Percentiles rank a stretch among this genome's conserved stretches.
These are phyloP conservation scores for Penicillium taxi DNA, from an alignment of 495 filamentous ascomycete species.

Conservation along the genomic window DNA sequence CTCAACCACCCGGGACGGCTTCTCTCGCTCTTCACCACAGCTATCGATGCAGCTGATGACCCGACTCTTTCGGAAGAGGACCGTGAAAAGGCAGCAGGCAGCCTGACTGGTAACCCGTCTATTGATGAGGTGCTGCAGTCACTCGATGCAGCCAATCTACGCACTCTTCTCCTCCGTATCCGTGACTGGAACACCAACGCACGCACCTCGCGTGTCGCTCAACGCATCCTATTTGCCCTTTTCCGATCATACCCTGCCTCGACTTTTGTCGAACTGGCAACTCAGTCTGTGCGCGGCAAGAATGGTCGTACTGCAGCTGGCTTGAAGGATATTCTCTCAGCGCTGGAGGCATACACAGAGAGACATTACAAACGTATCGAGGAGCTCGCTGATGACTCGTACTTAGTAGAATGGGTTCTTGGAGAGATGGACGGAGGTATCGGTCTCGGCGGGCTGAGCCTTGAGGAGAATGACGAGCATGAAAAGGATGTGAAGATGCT, in stretches of 20 bases:
- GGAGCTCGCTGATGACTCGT: conserved; percentile 88
- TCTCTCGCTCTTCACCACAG: conserved; percentile 70
- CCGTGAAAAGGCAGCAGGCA: conserved; percentile 22
- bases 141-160: conserved; percentile 78
- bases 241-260: conserved; percentile 69
- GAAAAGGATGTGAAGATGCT: conserved; percentile 43
- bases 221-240: conserved; percentile 73
- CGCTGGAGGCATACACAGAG: conserved; percentile 78
- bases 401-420: conserved; percentile 85
- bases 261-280: conserved; percentile 58
- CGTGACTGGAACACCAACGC: conserved; percentile 97
- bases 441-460: conserved; percentile 31
- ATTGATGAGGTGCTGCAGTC: conserved; percentile 77
- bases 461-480: conserved; percentile 23
- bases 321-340: conserved; percentile 75
- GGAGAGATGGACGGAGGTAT: conserved; percentile 78
- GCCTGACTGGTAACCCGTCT: conserved; percentile 60
- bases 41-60: conserved; percentile 54
- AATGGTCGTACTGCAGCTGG: conserved; percentile 48
- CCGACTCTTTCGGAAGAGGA: conserved; percentile 18
- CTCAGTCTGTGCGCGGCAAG: conserved; percentile 28
- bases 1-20: conserved; percentile 88
- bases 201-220: conserved; percentile 73
- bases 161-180: conserved; percentile 64
- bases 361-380: conserved; percentile 82